Conservation (phyloP, 208 protist genomes). For the Acanthamoeba polyphaga region DNA sequence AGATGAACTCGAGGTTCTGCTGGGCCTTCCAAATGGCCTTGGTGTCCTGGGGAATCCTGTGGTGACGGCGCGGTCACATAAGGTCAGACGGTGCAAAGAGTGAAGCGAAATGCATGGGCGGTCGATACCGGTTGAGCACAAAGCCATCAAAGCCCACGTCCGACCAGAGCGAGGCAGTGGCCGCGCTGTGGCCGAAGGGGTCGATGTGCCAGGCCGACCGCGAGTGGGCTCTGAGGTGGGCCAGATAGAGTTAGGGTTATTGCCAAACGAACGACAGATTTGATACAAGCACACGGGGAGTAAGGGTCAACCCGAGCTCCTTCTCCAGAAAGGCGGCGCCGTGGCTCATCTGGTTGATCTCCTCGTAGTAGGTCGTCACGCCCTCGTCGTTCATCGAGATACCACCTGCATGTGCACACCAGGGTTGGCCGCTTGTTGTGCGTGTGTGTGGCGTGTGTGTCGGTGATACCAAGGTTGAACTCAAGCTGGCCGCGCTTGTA, state of each 20-base stretch:
- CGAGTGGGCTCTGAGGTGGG: neutral
- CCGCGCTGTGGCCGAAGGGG: slow-evolving; percentile 49
- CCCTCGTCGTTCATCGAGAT: slow-evolving; percentile 49
- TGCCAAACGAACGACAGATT: neutral
- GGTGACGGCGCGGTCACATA: no score
- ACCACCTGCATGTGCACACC: neutral
- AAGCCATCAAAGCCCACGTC: slow-evolving; percentile 65
- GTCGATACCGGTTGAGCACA: slow-evolving; percentile 6
- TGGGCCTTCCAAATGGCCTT: slow-evolving; percentile 2
- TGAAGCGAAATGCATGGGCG: no score
- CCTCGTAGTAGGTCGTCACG: slow-evolving; percentile 3
- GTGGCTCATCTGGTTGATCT: slow-evolving; percentile 59
- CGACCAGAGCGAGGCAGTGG: slow-evolving; percentile 8
- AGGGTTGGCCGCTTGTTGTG: neutral
- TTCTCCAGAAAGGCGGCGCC: slow-evolving; percentile 18
- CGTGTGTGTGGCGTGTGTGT: no score
- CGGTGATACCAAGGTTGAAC: neutral
- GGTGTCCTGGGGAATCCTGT: neutral
- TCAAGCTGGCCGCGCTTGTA: slow-evolving; percentile 12
- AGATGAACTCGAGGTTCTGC: slow-evolving; percentile 82
- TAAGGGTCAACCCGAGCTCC: neutral
- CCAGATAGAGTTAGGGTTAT: neutral
- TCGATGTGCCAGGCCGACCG: slow-evolving; percentile 56
- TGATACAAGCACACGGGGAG: neutral
- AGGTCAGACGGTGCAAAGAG: neutral